Evolutionary conservation across 306 rosid species (phyloP).

Genomic region (Castanopsis chinensis): DNA sequence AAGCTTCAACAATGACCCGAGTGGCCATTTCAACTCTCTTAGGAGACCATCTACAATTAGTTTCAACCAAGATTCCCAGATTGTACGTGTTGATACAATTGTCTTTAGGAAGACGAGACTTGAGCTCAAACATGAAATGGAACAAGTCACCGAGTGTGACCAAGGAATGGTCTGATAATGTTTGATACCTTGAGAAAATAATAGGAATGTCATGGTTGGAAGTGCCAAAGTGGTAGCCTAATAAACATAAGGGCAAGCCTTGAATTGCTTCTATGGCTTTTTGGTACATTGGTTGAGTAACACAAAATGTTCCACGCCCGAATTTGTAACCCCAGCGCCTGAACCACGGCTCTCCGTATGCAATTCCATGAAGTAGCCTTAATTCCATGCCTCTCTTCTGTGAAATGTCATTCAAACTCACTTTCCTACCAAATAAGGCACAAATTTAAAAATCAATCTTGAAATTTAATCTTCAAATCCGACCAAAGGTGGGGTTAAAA

Average conservation of each 20-base stretch:
- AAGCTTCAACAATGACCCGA: slow-evolving; percentile 61
- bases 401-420: slow-evolving; percentile 69
- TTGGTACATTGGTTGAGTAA: slow-evolving; percentile 60
- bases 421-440: slow-evolving; percentile 47
- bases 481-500: not conserved
- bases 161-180: slow-evolving; percentile 70
- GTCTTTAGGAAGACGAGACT: slow-evolving; percentile 55
- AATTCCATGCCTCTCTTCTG: slow-evolving; percentile 75
- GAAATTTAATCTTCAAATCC: not conserved
- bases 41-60: slow-evolving; percentile 78
- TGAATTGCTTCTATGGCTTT: slow-evolving; percentile 68
- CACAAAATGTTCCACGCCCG: slow-evolving; percentile 60
- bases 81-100: slow-evolving; percentile 29
- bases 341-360: slow-evolving; percentile 72
- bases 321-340: slow-evolving; percentile 85
- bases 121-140: slow-evolving; percentile 72
- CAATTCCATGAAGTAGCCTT: slow-evolving; percentile 65
- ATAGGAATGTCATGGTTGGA: slow-evolving; percentile 49
- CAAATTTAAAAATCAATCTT: slow-evolving; percentile 5
- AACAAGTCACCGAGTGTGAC: slow-evolving; percentile 65
- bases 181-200: slow-evolving; percentile 65
- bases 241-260: slow-evolving; percentile 57
- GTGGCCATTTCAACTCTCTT: slow-evolving; percentile 76
- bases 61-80: slow-evolving; percentile 35
- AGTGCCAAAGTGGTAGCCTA: slow-evolving; percentile 41